Conservation (phyloP, 106 monocot genomes). For the Apostasia shenzhenica region DNA sequence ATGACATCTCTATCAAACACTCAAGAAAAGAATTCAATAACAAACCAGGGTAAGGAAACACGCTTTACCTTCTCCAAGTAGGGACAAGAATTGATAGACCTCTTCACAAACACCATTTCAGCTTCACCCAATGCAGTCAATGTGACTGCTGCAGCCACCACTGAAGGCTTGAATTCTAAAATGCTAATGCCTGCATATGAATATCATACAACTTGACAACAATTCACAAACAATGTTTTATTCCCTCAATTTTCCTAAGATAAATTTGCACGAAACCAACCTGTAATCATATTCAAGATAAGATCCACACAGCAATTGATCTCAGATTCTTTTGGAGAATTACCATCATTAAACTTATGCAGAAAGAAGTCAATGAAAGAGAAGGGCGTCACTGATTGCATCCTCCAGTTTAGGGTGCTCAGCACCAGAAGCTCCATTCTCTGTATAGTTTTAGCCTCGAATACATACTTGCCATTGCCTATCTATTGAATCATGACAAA, state of each 20-base stretch:
- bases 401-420: constrained; percentile 63
- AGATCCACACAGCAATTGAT: constrained; percentile 29
- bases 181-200: constrained; percentile 9
- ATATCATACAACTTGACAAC: background rate
- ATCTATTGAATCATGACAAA: constrained; percentile 19
- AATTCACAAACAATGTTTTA: background rate
- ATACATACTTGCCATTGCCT: constrained; percentile 35
- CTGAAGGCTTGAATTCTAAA: constrained; percentile 15
- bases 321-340: constrained; percentile 9
- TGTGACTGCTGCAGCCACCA: constrained; percentile 13
- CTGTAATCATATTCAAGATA: constrained; percentile 35
- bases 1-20: too few relatives aligned
- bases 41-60: too few relatives aligned
- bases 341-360: constrained; percentile 23
- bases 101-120: background rate
- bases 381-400: constrained; percentile 67
- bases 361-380: constrained; percentile 57
- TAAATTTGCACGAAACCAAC: constrained; percentile 12
- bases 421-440: constrained; percentile 74
- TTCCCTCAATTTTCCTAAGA: background rate
- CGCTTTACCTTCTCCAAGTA: constrained; percentile 7
- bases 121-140: background rate
- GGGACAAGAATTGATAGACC: constrained; percentile 1
- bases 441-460: constrained; percentile 55
- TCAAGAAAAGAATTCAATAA: too few relatives aligned